Evolutionary conservation across 2,329 filamentous ascomycete species (phyloP), one percentile per base, ranked within the genome.

Genomic region (Colletotrichum brevisporum): DNA sequence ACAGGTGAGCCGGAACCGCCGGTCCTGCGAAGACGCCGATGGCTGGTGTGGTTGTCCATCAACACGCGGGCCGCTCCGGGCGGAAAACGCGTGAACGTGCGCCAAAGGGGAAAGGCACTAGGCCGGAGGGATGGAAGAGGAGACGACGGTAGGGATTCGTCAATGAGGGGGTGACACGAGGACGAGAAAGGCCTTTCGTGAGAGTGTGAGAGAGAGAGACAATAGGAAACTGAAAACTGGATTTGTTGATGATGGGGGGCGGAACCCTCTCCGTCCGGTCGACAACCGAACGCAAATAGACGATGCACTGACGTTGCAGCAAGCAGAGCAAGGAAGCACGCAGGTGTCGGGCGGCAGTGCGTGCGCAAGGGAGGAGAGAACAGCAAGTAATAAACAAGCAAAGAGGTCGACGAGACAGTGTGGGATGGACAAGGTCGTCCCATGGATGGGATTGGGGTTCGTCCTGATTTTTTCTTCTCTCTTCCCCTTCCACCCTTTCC

Each of bases 371-470:
- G 51, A 48, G 41, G 51, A 15, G 45, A 57, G 21, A 53, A 26
- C 48, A 43, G 27, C 57, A 52, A 55, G 52, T 53, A 18, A 41
- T 26, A 10, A 65, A 16, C 31, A 21, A 15, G 13, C 6, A 36
- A 58, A 63, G 52, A 56, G 21, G 10, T 24, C 31, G 27, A 26
- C 51, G 27, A 52, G 24, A 60, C 9, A 31, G 31, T 41, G 53
- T 53, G 48, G 54, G 53, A 54, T 58, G 18, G 60, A 68, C 66
- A 65, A 65, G 66, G 66, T 65, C 54, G 53, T 68, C 55, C 61
- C 66, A 68, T 68, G 66, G 36, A 68, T 39, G 21, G 50, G 41
- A 59, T 27, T 36, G 31, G 36, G 54, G 61, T 65, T 59, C 41
- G 50, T 55, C 66, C 52, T 50, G 41, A 57, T 48, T 64, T 64